Evolutionary conservation across 2,329 filamentous ascomycete genomes (phyloP).

Genomic region (Magnaporthales sp.): DNA sequence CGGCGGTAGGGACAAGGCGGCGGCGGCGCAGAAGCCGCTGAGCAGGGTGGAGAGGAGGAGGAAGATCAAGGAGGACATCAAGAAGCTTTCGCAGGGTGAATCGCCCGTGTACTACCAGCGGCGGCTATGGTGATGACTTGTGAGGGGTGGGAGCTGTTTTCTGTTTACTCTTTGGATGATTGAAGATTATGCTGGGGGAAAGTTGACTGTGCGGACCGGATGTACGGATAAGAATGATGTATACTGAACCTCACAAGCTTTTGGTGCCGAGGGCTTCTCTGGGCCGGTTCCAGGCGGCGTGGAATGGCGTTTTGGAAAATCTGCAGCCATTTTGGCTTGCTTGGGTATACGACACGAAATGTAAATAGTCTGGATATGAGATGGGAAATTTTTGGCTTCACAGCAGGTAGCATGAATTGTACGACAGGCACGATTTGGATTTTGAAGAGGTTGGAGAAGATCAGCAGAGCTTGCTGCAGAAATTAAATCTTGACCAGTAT

Average conservation of each 20-base stretch:
- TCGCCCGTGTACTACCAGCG: constrained; percentile 43
- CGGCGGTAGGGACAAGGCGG: constrained; percentile 17
- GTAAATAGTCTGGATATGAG: neutral
- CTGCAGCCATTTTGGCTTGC: neutral
- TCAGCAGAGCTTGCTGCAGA: neutral
- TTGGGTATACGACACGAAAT: neutral
- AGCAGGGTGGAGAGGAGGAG: constrained; percentile 44
- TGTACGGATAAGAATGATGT: neutral
- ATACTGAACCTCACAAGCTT: neutral
- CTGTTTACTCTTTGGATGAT: neutral
- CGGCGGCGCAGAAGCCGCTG: constrained; percentile 33
- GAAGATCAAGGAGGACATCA: constrained; percentile 27
- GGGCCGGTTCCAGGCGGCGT: neutral
- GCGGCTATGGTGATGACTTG: constrained; percentile 35
- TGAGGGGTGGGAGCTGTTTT: neutral
- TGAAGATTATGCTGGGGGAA: too few species aligned
- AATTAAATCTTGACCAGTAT: neutral
- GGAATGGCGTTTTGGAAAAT: neutral
- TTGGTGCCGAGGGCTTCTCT: neutral
- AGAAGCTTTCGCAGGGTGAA: constrained; percentile 10
- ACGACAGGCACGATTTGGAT: neutral
- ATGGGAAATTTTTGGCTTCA: neutral
- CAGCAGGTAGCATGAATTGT: neutral
- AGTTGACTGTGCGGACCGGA: neutral
- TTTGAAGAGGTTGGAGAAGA: neutral